These are phyloP conservation scores for Hypoxylon sp. DNA, from an alignment of 2,329 filamentous ascomycete genomes.

Conservation along the genomic window DNA sequence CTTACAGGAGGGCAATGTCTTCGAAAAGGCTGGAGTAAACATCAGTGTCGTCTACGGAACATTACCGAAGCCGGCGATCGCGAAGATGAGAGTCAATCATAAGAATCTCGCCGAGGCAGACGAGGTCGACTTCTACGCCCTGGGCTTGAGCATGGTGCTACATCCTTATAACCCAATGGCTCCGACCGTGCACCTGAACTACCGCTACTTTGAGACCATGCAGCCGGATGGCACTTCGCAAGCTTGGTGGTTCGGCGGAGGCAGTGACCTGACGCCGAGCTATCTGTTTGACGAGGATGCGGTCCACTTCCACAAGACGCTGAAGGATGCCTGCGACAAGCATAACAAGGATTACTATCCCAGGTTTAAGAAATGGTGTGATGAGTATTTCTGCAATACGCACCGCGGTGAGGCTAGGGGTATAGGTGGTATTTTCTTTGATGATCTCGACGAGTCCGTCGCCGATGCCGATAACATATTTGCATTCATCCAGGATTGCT, in stretches of 20 bases:
- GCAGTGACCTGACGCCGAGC: slow-evolving; percentile 90
- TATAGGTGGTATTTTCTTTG: slow-evolving; percentile 97
- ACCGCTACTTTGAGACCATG: slow-evolving; percentile 97
- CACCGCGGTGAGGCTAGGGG: slow-evolving; percentile 90
- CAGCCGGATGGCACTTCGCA: slow-evolving; percentile 84
- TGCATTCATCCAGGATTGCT: slow-evolving; percentile 86
- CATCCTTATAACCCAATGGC: slow-evolving; percentile 97
- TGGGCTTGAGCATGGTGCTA: slow-evolving; percentile 91
- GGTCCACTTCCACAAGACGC: slow-evolving; percentile 93
- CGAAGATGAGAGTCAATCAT: slow-evolving; percentile 95
- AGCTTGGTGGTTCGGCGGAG: slow-evolving; percentile 98
- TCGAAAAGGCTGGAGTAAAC: slow-evolving; percentile 97
- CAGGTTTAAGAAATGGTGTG: slow-evolving; percentile 97
- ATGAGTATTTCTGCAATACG: slow-evolving; percentile 96
- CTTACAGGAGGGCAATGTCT: slow-evolving; percentile 94
- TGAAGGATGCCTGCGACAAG: slow-evolving; percentile 93
- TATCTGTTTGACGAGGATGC: slow-evolving; percentile 98
- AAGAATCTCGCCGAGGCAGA: slow-evolving; percentile 81
- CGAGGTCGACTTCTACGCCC: slow-evolving; percentile 94
- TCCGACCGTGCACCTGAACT: slow-evolving; percentile 97
- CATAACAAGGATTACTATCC: slow-evolving; percentile 95
- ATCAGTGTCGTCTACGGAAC: slow-evolving; percentile 95
- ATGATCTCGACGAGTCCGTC: slow-evolving; percentile 90
- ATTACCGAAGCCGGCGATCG: slow-evolving; percentile 87
- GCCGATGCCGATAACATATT: slow-evolving; percentile 92